A percentile compares a stretch with the other conserved stretches of the same genome.
phyloP scores from a whole-genome alignment of 148 eudicot genomes.

The Rhododendron simsii region DNA sequence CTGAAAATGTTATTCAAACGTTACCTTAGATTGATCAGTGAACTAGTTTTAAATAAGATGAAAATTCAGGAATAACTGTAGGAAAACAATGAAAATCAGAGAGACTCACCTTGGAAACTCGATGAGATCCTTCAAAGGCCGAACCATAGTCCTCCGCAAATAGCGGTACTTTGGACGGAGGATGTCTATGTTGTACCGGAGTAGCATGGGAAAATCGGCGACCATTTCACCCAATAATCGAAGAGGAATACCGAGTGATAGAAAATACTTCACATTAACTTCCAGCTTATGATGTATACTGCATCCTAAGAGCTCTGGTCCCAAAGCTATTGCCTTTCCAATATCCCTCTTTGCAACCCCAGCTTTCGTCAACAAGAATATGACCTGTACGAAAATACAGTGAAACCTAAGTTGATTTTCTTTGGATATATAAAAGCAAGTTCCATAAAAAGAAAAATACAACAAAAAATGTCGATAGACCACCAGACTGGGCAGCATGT shows the following conservation, averaged over 20 bases:
- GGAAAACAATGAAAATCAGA: too few relatives aligned
- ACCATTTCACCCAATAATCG: slow-evolving; percentile 74
- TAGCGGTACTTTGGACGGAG: slow-evolving; percentile 92
- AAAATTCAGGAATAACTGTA: neutral
- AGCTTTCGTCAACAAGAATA: slow-evolving; percentile 78
- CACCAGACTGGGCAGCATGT: neutral
- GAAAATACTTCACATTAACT: slow-evolving; percentile 69
- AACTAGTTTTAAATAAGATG: neutral
- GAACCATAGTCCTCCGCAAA: slow-evolving; percentile 80
- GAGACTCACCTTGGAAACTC: slow-evolving; percentile 82
- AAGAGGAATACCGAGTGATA: slow-evolving; percentile 74
- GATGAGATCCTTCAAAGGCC: slow-evolving; percentile 74
- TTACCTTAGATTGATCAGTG: neutral
- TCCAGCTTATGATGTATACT: slow-evolving; percentile 84
- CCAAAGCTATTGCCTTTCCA: slow-evolving; percentile 76
- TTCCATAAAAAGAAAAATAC: neutral
- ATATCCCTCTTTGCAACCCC: slow-evolving; percentile 68
- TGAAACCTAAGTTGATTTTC: neutral
- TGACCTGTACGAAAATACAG: slow-evolving; percentile 41
- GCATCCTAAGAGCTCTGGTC: slow-evolving; percentile 92
- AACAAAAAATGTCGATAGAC: neutral
- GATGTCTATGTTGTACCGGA: slow-evolving; percentile 70
- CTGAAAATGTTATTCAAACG: neutral
- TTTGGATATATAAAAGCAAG: neutral
- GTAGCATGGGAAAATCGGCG: slow-evolving; percentile 87